A percentile compares a stretch with the other conserved stretches of the same genome.
These are phyloP conservation scores for Xanthoceras sorbifolium DNA, from an alignment of 345 rosid species.

Conservation along the genomic window DNA sequence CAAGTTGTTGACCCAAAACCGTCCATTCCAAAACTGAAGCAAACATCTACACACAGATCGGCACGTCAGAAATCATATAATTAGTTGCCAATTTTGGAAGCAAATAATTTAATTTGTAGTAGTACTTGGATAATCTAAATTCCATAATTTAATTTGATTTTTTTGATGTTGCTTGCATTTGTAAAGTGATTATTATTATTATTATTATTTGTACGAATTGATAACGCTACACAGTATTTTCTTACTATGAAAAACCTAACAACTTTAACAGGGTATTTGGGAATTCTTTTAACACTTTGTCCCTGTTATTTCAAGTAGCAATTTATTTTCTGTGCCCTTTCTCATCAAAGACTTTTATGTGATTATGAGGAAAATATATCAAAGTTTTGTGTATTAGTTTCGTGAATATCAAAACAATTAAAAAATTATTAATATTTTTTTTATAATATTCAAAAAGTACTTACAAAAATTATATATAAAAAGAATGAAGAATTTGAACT, in stretches of 20 bases:
- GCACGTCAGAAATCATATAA: not conserved
- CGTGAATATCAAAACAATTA: not conserved
- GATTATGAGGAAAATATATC: not conserved
- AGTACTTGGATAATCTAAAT: not conserved
- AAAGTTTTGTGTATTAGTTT: not conserved
- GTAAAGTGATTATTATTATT: not conserved
- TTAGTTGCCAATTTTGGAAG: not conserved
- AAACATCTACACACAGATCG: conserved; percentile 7
- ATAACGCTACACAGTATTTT: not conserved
- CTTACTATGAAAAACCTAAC: not conserved
- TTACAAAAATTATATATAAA: too few relatives aligned
- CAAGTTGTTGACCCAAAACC: not conserved
- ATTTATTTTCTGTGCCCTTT: not conserved
- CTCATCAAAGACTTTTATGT: not conserved
- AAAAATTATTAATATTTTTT: too few relatives aligned
- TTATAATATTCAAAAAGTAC: not conserved
- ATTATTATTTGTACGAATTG: not conserved
- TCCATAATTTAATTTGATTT: not conserved
- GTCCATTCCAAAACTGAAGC: conserved; percentile 11
- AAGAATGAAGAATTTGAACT: not conserved
- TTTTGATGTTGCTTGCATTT: not conserved
- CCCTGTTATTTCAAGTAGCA: not conserved
- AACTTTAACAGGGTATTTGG: not conserved
- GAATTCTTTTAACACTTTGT: not conserved
- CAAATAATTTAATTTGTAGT: not conserved